These are phyloP conservation scores for Beta lomatogona DNA, from an alignment of 179 eudicot species.

Conservation along the genomic window DNA sequence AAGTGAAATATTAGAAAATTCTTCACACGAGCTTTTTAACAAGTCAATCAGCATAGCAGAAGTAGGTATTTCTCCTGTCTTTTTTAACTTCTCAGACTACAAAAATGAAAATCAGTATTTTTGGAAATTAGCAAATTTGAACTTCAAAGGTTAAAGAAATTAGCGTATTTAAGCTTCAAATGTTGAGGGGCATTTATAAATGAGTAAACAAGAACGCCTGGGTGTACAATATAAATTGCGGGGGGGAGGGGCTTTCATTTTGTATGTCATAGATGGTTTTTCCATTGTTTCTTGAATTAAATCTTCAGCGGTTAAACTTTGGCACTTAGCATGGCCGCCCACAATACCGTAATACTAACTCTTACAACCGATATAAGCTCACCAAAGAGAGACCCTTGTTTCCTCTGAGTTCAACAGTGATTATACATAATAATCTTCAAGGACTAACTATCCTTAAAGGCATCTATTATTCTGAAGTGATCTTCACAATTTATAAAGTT, in stretches of 20 bases:
- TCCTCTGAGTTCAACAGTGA: background rate
- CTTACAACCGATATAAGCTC: background rate
- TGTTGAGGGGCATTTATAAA: no score
- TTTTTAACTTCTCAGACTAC: constrained; percentile 94
- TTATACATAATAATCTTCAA: background rate
- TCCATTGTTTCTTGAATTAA: background rate
- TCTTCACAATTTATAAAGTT: background rate
- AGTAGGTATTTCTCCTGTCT: constrained; percentile 66
- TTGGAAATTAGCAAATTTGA: background rate
- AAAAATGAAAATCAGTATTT: constrained; percentile 1
- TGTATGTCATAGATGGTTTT: background rate
- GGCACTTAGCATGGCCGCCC: background rate
- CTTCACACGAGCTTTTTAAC: constrained; percentile 51
- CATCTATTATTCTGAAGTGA: background rate
- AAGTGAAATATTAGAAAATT: constrained; percentile 59
- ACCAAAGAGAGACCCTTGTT: background rate
- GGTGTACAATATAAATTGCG: no score
- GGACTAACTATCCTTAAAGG: background rate
- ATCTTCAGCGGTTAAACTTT: background rate
- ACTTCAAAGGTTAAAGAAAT: no score
- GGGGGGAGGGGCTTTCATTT: background rate
- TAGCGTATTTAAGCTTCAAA: no score
- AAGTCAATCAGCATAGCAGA: constrained; percentile 57
- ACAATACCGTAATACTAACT: background rate
- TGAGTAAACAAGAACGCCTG: no score